These are phyloP conservation scores for Daedaleopsis nitida DNA, from an alignment of 768 basidiomycete genomes.

Conservation along the genomic window DNA sequence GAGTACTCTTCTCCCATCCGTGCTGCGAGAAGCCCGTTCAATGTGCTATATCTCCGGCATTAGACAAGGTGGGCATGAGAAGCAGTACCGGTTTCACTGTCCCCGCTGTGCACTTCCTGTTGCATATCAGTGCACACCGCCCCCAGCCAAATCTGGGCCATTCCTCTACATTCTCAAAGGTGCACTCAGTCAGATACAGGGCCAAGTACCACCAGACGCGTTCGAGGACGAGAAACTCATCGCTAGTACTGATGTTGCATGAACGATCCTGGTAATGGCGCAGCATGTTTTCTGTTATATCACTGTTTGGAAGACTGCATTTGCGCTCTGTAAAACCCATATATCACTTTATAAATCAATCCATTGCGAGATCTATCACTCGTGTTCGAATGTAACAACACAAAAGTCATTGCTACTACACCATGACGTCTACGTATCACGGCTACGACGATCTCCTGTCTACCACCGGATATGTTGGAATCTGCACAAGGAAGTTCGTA, in stretches of 20 bases:
- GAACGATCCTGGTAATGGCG: too few species aligned
- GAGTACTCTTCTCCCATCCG: conserved; percentile 27
- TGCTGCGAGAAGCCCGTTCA: conserved; percentile 21
- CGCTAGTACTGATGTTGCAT: conserved; percentile 4
- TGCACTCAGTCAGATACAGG: conserved; percentile 86
- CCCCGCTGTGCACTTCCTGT: conserved; percentile 68
- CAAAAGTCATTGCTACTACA: too few species aligned
- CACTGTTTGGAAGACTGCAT: too few species aligned
- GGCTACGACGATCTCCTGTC: too few species aligned
- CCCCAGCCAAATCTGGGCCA: conserved; percentile 74
- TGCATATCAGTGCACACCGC: conserved; percentile 78
- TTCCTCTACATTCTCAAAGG: conserved; percentile 83
- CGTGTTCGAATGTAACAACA: neutral
- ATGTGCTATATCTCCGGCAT: conserved; percentile 6
- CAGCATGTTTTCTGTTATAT: too few species aligned
- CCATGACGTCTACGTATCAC: too few species aligned
- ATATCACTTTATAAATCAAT: too few species aligned
- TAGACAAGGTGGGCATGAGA: conserved; percentile 71
- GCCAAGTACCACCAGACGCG: conserved; percentile 81
- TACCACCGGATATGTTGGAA: neutral
- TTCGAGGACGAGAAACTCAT: conserved; percentile 57
- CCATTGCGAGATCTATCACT: too few species aligned
- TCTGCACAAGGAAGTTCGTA: neutral
- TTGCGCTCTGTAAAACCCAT: too few species aligned
- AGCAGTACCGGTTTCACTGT: conserved; percentile 72